Evolutionary conservation across 176 grass and related monocot species (phyloP).

Genomic region (Cenchrus fungigraminus): DNA sequence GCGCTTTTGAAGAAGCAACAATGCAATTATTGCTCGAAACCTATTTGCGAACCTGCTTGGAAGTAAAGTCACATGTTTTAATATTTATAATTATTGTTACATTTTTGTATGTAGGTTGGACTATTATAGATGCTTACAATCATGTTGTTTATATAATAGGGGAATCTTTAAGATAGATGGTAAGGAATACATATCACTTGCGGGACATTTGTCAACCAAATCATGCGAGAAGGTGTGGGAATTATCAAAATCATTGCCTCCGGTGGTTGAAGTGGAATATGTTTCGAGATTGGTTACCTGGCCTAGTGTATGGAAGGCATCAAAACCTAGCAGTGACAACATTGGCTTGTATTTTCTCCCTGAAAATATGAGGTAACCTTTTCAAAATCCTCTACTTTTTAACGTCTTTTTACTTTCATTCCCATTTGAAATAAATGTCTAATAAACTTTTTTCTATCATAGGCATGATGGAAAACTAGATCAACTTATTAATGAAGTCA

Average conservation of each 20-base stretch:
- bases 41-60: slow-evolving; percentile 18
- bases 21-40: neutral
- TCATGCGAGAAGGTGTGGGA: slow-evolving; percentile 52
- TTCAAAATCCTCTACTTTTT: neutral
- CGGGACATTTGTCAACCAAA: slow-evolving; percentile 65
- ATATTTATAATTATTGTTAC: neutral
- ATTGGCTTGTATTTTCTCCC: slow-evolving; percentile 74
- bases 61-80: neutral
- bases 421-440: neutral
- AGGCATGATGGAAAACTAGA: slow-evolving; percentile 40
- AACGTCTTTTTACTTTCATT: neutral
- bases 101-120: neutral
- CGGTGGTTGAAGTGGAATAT: slow-evolving; percentile 42
- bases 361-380: slow-evolving; percentile 45
- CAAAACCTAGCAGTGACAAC: slow-evolving; percentile 45
- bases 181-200: slow-evolving; percentile 46
- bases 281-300: slow-evolving; percentile 42
- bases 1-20: neutral
- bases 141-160: slow-evolving; percentile 32
- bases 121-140: neutral
- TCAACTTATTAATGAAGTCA: slow-evolving; percentile 37
- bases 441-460: neutral
- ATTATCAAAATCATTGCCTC: slow-evolving; percentile 37
- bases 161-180: slow-evolving; percentile 51
- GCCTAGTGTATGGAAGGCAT: slow-evolving; percentile 47